Conservation (phyloP, 371 early-diverging fungal genomes). For the Actinomucor elegans region DNA sequence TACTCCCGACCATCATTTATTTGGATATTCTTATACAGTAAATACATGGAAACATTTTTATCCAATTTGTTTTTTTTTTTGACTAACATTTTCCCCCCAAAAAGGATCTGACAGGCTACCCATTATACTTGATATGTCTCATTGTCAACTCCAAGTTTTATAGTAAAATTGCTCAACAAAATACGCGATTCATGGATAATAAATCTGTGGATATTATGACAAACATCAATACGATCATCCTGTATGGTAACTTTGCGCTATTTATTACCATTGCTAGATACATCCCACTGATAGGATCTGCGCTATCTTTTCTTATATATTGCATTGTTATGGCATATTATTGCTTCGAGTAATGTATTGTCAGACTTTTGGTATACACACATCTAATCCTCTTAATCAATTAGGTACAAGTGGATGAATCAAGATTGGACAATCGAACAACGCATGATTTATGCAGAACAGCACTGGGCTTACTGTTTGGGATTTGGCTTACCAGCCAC, state of each 20-base stretch:
- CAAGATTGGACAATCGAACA: constrained; percentile 45
- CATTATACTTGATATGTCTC: constrained; percentile 45
- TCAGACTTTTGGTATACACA: too few species aligned
- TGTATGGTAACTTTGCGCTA: constrained; percentile 44
- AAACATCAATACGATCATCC: constrained; percentile 32
- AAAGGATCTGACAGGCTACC: constrained; percentile 50
- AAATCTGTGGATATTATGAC: constrained; percentile 14
- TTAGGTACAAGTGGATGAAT: constrained; percentile 51
- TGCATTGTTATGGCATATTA: constrained; percentile 51
- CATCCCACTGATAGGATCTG: constrained; percentile 38
- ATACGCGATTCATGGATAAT: too few species aligned
- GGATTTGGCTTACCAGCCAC: constrained; percentile 54
- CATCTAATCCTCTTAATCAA: too few species aligned
- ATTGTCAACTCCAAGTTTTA: constrained; percentile 40
- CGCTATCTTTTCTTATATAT: constrained; percentile 36
- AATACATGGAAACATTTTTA: constrained; percentile 1
- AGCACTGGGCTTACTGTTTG: constrained; percentile 51
- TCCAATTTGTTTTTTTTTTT: too few species aligned
- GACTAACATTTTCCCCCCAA: neutral
- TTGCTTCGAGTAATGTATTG: constrained; percentile 55
- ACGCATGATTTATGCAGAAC: constrained; percentile 42
- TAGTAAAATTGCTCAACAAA: constrained; percentile 34
- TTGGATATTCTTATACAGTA: constrained; percentile 46
- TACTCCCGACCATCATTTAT: constrained; percentile 31
- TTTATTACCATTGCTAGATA: constrained; percentile 29